Conservation (phyloP, 768 basidiomycete genomes). For the Xerocomellus dryophilus region DNA sequence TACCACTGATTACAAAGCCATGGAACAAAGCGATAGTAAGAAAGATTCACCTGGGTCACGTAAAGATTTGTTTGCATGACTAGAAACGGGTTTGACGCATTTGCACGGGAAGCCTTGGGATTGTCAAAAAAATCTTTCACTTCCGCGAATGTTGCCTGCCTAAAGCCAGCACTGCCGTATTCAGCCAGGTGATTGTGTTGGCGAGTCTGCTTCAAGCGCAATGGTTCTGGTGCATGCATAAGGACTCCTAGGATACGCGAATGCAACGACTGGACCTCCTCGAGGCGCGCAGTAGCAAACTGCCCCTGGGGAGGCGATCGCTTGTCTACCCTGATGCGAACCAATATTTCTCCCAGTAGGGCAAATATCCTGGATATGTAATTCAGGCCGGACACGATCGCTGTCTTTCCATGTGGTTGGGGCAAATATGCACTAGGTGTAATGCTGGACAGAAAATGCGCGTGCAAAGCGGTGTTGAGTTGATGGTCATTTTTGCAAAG, state of each 20-base stretch:
- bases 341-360: conserved; percentile 80
- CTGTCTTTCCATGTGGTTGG: conserved; percentile 85
- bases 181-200: conserved; percentile 51
- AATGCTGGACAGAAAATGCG: conserved; percentile 48
- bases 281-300: conserved; percentile 78
- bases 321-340: conserved; percentile 84
- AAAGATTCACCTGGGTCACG: conserved; percentile 73
- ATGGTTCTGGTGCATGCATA: conserved; percentile 69
- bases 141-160: conserved; percentile 81
- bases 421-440: conserved; percentile 80
- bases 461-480: conserved; percentile 25
- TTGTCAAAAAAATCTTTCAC: conserved; percentile 91
- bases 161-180: conserved; percentile 68
- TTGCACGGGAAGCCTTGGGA: conserved; percentile 80
- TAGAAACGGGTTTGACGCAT: conserved; percentile 84
- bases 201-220: conserved; percentile 62
- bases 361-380: conserved; percentile 85
- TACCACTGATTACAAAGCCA: not conserved
- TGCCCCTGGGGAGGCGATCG: conserved; percentile 82
- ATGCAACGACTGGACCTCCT: conserved; percentile 82
- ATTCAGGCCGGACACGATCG: conserved; percentile 82
- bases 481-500: conserved; percentile 21
- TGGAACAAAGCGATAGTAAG: not conserved
- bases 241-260: conserved; percentile 71
- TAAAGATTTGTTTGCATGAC: conserved; percentile 92